Conservation (phyloP, 805 yeast species). For the Candida sakaeoensis region DNA sequence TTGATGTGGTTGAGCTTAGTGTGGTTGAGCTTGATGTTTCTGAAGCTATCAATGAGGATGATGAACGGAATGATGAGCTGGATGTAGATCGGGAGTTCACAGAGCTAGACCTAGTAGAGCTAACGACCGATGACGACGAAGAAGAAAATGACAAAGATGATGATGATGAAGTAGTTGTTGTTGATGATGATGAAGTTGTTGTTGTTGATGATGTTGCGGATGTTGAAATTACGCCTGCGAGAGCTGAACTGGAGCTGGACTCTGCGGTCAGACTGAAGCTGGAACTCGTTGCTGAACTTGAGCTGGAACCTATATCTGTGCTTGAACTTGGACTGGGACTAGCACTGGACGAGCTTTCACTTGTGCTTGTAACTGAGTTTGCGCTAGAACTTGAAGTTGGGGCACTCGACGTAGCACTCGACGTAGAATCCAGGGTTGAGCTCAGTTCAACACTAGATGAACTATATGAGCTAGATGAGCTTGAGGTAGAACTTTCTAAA, state of each 20-base stretch:
- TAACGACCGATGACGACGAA: constrained; percentile 1
- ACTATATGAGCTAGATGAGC: background rate
- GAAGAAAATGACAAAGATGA: background rate
- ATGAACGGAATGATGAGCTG: constrained; percentile 11
- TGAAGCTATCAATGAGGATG: constrained; percentile 6
- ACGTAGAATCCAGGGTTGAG: background rate
- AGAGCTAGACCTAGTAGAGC: background rate
- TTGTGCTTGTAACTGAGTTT: constrained; percentile 2
- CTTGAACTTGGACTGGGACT: constrained; percentile 3
- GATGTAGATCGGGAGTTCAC: constrained; percentile 2
- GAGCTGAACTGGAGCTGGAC: constrained; percentile 3
- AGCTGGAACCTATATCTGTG: constrained; percentile 4
- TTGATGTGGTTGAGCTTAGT: too few species aligned
- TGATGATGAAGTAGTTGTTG: background rate
- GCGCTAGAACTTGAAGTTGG: background rate
- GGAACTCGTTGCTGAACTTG: constrained; percentile 5
- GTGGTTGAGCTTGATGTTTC: constrained; percentile 7
- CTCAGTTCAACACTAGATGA: background rate
- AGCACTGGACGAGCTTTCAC: constrained; percentile 4
- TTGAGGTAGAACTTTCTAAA: constrained; percentile 2
- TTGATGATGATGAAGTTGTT: constrained; percentile 1
- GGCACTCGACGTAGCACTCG: background rate
- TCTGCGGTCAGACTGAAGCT: constrained; percentile 4
- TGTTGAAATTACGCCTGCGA: background rate
- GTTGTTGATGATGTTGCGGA: constrained; percentile 2